A percentile compares a stretch with the other conserved stretches of the same genome.
Conservation (phyloP, 192 early-diverging fungal species). For the Rhizophagus sp. region DNA sequence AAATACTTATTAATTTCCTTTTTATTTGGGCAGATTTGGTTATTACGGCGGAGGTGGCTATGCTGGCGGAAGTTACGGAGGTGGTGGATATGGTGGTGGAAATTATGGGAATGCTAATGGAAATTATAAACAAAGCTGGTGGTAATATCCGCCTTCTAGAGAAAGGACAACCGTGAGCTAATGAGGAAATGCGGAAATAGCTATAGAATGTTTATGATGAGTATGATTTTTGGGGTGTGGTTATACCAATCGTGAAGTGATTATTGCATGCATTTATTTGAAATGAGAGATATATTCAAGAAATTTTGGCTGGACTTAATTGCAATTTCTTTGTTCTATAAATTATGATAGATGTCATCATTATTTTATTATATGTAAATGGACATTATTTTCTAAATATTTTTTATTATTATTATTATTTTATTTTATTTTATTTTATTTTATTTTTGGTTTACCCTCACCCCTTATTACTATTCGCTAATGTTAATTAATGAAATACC, state of each 20-base stretch:
- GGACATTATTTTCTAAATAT: conserved; percentile 20
- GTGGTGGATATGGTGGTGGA: conserved; percentile 18
- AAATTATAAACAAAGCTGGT: conserved; percentile 29
- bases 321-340: background rate
- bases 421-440: background rate
- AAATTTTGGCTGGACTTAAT: background rate
- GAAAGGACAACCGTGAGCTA: background rate
- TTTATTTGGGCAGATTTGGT: background rate
- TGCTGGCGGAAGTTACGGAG: conserved; percentile 4
- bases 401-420: background rate
- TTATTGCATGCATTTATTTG: background rate
- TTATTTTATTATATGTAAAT: conserved; percentile 13
- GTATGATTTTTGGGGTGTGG: conserved; percentile 8
- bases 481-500: conserved; percentile 22
- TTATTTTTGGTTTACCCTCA: background rate
- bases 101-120: conserved; percentile 28
- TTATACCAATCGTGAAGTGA: conserved; percentile 15
- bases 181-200: conserved; percentile 13
- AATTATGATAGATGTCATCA: background rate
- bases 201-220: background rate
- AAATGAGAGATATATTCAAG: background rate
- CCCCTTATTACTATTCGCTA: conserved; percentile 20
- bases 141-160: conserved; percentile 27
- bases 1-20: background rate
- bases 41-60: conserved; percentile 33